These are phyloP conservation scores for Acarospora socialis DNA, from an alignment of 2,329 filamentous ascomycete species.

Conservation along the genomic window DNA sequence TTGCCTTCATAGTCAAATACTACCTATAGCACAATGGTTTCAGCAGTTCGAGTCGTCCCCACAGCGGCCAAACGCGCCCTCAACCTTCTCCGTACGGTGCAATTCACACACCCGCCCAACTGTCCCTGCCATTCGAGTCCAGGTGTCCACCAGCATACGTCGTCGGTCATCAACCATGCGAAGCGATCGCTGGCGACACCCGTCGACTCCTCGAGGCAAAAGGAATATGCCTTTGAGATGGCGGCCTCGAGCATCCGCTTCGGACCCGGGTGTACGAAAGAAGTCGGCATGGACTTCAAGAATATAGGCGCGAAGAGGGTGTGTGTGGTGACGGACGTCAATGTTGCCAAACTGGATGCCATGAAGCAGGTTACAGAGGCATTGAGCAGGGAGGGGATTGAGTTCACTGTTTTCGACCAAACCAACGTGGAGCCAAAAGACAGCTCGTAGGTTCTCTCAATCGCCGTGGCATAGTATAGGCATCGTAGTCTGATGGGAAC, in stretches of 20 bases:
- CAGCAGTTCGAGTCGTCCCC: constrained; percentile 29
- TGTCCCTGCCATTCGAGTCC: constrained; percentile 93
- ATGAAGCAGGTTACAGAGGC: constrained; percentile 83
- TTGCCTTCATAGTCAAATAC: too few relatives aligned
- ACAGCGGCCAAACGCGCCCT: constrained; percentile 34
- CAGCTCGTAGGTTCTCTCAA: constrained; percentile 48
- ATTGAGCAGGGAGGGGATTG: constrained; percentile 61
- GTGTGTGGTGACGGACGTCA: constrained; percentile 80
- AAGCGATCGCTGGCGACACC: constrained; percentile 60
- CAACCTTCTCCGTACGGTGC: constrained; percentile 68
- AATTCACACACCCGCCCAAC: constrained; percentile 71
- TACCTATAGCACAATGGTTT: neutral
- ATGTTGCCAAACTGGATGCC: constrained; percentile 66
- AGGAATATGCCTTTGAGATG: constrained; percentile 99
- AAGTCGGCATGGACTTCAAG: constrained; percentile 94
- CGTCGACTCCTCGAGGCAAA: constrained; percentile 54
- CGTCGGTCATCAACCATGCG: constrained; percentile 38
- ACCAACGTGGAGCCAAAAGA: constrained; percentile 89
- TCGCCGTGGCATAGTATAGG: constrained; percentile 2
- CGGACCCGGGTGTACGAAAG: constrained; percentile 80
- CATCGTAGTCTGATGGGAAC: neutral
- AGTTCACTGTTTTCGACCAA: constrained; percentile 67
- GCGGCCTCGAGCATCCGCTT: constrained; percentile 90
- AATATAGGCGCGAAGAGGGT: constrained; percentile 81
- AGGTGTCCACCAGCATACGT: constrained; percentile 50